Evolutionary conservation across 768 basidiomycete species (phyloP).

Genomic region (Cyclocybe aegerita): DNA sequence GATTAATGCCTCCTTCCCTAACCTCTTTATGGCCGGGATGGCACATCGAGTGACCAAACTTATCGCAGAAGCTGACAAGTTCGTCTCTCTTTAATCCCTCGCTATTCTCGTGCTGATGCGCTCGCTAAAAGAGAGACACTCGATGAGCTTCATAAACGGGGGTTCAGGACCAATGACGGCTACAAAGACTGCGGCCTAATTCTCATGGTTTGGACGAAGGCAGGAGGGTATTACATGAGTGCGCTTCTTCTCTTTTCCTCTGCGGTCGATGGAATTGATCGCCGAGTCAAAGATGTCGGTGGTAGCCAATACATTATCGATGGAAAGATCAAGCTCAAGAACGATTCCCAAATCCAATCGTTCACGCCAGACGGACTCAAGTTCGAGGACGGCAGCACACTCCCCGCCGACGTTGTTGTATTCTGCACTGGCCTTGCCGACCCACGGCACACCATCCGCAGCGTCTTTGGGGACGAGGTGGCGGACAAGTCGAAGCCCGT

Average conservation of each 20-base stretch:
- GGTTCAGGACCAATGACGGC: conserved; percentile 57
- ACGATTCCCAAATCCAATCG: conserved; percentile 46
- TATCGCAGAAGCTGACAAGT: conserved; percentile 60
- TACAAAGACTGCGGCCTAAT: conserved; percentile 51
- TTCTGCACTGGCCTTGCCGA: conserved; percentile 60
- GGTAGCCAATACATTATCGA: conserved; percentile 62
- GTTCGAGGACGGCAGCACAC: conserved; percentile 47
- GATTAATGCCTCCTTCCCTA: conserved; percentile 47
- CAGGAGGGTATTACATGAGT: conserved; percentile 73
- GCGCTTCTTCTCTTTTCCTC: conserved; percentile 3
- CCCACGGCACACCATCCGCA: conserved; percentile 33
- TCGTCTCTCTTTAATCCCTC: conserved; percentile 7
- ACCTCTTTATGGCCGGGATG: conserved; percentile 27
- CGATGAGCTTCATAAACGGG: conserved; percentile 53
- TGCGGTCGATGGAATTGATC: neutral
- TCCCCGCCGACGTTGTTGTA: conserved; percentile 54
- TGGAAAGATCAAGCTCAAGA: conserved; percentile 72
- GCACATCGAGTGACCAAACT: conserved; percentile 30
- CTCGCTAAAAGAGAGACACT: conserved; percentile 39
- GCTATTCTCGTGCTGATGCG: neutral
- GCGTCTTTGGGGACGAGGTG: conserved; percentile 47
- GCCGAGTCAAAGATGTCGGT: conserved; percentile 46
- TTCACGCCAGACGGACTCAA: conserved; percentile 43
- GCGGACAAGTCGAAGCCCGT: conserved; percentile 47
- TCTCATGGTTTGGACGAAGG: conserved; percentile 44